Evolutionary conservation across 2,329 filamentous ascomycete genomes (phyloP).

Genomic region (Penicillium vulpinum): DNA sequence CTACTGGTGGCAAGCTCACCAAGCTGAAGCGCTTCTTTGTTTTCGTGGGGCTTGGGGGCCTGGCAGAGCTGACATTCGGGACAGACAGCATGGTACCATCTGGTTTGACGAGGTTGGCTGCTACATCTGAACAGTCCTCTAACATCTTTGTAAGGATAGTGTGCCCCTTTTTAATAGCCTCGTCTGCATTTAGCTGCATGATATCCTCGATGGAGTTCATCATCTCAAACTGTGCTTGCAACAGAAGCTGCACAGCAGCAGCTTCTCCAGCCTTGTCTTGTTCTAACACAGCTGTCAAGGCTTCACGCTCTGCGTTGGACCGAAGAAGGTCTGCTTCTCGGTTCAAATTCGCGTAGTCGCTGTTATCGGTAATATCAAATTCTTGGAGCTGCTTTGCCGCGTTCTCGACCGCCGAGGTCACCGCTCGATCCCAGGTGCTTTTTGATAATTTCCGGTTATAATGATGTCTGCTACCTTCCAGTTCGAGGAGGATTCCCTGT

Average conservation of each 20-base stretch:
- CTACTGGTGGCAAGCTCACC: constrained; percentile 30
- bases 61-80: constrained; percentile 68
- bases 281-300: constrained; percentile 73
- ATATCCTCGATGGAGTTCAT: constrained; percentile 80
- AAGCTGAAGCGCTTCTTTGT: constrained; percentile 59
- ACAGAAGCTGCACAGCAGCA: constrained; percentile 74
- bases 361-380: constrained; percentile 64
- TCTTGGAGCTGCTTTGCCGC: constrained; percentile 75
- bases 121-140: constrained; percentile 70
- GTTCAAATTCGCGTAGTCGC: constrained; percentile 69
- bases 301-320: constrained; percentile 76
- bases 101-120: constrained; percentile 84
- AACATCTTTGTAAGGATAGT: constrained; percentile 75
- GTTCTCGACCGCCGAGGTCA: constrained; percentile 86
- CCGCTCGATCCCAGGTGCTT: constrained; percentile 79
- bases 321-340: constrained; percentile 86
- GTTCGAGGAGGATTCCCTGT: constrained; percentile 80
- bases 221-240: constrained; percentile 90
- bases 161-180: constrained; percentile 78
- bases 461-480: constrained; percentile 87
- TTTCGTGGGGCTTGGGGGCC: constrained; percentile 71
- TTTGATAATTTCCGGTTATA: constrained; percentile 81
- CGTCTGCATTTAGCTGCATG: constrained; percentile 76
- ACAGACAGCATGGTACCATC: constrained; percentile 63
- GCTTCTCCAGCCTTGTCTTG: constrained; percentile 80